A percentile compares a stretch with the other conserved stretches of the same genome.
phyloP scores from a whole-genome alignment of 2,329 filamentous ascomycete genomes.

The Fusarium sp. region DNA sequence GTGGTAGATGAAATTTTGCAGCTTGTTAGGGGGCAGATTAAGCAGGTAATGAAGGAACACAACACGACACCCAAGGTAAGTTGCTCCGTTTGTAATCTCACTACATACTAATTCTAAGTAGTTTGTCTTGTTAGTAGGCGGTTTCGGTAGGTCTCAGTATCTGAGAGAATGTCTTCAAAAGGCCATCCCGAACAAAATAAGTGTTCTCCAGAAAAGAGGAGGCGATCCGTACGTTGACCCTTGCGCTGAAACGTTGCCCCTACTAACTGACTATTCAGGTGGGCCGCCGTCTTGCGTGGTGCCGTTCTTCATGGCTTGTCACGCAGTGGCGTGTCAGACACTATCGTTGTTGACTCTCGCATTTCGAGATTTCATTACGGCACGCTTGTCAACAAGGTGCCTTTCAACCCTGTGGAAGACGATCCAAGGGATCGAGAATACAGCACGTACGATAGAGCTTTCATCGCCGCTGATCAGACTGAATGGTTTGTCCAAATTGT shows the following conservation, averaged over 20 bases:
- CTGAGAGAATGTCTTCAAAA: constrained; percentile 47
- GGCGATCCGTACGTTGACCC: constrained; percentile 51
- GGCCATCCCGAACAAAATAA: constrained; percentile 10
- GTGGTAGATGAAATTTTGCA: constrained; percentile 39
- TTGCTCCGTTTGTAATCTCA: fast-evolving
- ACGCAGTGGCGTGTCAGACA: not conserved
- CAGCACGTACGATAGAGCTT: constrained; percentile 35
- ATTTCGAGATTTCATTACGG: constrained; percentile 52
- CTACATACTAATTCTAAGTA: constrained; percentile 25
- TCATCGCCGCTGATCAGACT: constrained; percentile 46
- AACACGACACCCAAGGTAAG: constrained; percentile 49
- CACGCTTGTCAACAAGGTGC: constrained; percentile 13
- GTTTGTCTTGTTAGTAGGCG: constrained; percentile 58
- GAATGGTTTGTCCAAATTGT: constrained; percentile 51
- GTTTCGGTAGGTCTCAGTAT: constrained; percentile 55
- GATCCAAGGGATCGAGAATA: constrained; percentile 27
- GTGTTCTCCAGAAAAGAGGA: constrained; percentile 52
- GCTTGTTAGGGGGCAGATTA: constrained; percentile 51
- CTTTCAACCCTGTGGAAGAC: constrained; percentile 38
- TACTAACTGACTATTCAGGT: constrained; percentile 40
- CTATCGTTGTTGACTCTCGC: constrained; percentile 45
- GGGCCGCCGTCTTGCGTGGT: constrained; percentile 55
- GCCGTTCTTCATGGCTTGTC: constrained; percentile 51
- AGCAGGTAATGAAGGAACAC: constrained; percentile 38
- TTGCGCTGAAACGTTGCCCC: fast-evolving